Conservation (phyloP, 257 asterid genomes). For the Cruciata laevipes region DNA sequence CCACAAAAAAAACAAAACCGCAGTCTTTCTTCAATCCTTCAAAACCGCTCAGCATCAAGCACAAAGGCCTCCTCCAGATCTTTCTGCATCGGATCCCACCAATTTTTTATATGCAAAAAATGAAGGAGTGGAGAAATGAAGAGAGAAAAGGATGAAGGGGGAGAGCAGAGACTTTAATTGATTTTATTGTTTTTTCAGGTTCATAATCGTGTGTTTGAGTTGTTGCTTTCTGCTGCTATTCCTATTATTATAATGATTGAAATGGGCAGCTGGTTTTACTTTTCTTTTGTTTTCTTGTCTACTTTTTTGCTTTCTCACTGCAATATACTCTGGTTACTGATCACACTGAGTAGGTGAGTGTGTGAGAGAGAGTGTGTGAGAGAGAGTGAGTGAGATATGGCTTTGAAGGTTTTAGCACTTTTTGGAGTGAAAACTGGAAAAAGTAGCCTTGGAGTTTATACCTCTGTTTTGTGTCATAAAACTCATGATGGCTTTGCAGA, state of each 20-base stretch:
- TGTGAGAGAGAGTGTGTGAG: not conserved
- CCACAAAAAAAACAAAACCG: slow-evolving; percentile 20
- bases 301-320: not conserved
- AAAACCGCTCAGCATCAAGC: slow-evolving; percentile 62
- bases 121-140: not conserved
- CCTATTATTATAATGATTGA: too few species aligned
- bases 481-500: not conserved
- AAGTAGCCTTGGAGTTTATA: not conserved
- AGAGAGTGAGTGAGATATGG: not conserved
- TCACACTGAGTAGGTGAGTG: not conserved
- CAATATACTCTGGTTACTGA: not conserved
- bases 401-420: slow-evolving; percentile 4
- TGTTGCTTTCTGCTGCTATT: slow-evolving; percentile 13
- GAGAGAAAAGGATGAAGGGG: not conserved
- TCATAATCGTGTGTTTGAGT: slow-evolving; percentile 8
- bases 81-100: slow-evolving; percentile 40
- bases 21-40: slow-evolving; percentile 35
- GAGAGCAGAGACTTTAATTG: slow-evolving; percentile 8
- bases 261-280: not conserved
- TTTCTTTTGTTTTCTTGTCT: not conserved
- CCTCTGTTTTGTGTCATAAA: not conserved
- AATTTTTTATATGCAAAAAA: too few species aligned
- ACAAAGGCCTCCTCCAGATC: slow-evolving; percentile 46
- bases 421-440: slow-evolving; percentile 10
- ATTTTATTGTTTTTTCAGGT: slow-evolving; percentile 5